These are phyloP conservation scores for Uronychia setigera DNA, from an alignment of 73 alveolate genomes.

Conservation along the genomic window DNA sequence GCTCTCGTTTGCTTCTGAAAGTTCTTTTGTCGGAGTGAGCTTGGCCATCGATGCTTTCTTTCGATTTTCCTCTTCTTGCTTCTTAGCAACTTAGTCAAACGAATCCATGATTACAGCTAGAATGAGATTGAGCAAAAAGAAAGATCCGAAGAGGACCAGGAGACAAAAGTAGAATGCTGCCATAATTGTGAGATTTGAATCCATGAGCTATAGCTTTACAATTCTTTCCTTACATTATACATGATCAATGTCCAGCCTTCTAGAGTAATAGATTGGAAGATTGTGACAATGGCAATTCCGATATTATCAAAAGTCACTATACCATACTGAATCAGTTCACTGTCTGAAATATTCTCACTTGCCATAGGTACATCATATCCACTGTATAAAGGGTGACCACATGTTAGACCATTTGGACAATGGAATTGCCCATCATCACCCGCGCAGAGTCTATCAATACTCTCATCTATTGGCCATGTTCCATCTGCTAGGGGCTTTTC, in stretches of 20 bases:
- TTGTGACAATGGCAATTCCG: constrained; percentile 48
- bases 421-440: not conserved
- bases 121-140: too few species aligned
- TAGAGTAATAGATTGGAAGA: constrained; percentile 60
- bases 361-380: constrained; percentile 2
- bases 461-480: constrained; percentile 61
- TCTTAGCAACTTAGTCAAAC: too few species aligned
- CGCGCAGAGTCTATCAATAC: constrained; percentile 42
- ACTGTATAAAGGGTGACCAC: constrained; percentile 44
- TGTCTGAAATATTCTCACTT: constrained; percentile 28
- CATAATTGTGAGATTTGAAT: constrained; percentile 45
- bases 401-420: constrained; percentile 18
- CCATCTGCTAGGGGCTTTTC: constrained; percentile 38
- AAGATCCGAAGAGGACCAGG: too few species aligned
- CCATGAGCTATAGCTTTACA: too few species aligned
- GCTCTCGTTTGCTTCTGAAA: too few species aligned
- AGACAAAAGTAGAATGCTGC: constrained; percentile 58
- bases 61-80: too few species aligned
- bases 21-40: too few species aligned
- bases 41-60: too few species aligned
- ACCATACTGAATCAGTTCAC: constrained; percentile 49
- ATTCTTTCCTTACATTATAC: too few species aligned
- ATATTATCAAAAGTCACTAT: constrained; percentile 61
- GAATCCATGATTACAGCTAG: too few species aligned
- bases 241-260: constrained; percentile 31